Base-by-base conservation (phyloP, 495 filamentous ascomycete genomes). In the Penicillium parvum region DNA sequence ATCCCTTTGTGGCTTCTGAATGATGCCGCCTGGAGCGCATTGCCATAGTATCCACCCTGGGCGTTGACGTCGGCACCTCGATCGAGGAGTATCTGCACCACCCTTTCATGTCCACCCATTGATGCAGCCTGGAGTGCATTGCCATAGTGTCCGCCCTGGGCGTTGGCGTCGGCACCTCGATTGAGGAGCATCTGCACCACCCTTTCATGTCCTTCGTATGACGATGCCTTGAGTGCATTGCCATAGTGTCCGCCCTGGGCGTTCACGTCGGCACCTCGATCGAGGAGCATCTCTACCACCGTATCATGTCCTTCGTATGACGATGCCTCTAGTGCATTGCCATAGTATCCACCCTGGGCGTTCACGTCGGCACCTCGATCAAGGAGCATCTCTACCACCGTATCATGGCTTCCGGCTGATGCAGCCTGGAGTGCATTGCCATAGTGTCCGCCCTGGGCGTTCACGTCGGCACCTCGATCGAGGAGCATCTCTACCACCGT, bases 331-430 rank as follows among this genome's bases (percentile, higher is more conserved):
- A 28, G 26, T 11, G 26, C 26, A 11, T 28, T 28, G 4, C 8
- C 10, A 11, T 28, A 28, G 12, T 3, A 28, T 28, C 4, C 10
- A 9, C 34, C 49, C 26, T 45, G 40, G 29, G 32, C 27, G 27
- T 53, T 47, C 10, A 54, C 41, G 28, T 51, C 35, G 11, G 53
- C 50, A n/a, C n/a, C n/a, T n/a, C n/a, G n/a, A n/a, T n/a, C n/a
- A n/a, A n/a, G n/a, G n/a, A n/a, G n/a, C n/a, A n/a, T n/a, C n/a
- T n/a, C n/a, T n/a, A n/a, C n/a, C n/a, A n/a, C n/a, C n/a, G n/a
- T n/a, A n/a, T n/a, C 37, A 2, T 28, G 10, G 26, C 8, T 11
- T 9, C 26, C 12, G 8, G 26, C 10, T 5, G 4, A 28, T 5
- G 26, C 26, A 9, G 26, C 26, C 26, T 28, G 26, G 8, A 28